Conservation (phyloP, 2,329 filamentous ascomycete species). For the Capronia epimyces region DNA sequence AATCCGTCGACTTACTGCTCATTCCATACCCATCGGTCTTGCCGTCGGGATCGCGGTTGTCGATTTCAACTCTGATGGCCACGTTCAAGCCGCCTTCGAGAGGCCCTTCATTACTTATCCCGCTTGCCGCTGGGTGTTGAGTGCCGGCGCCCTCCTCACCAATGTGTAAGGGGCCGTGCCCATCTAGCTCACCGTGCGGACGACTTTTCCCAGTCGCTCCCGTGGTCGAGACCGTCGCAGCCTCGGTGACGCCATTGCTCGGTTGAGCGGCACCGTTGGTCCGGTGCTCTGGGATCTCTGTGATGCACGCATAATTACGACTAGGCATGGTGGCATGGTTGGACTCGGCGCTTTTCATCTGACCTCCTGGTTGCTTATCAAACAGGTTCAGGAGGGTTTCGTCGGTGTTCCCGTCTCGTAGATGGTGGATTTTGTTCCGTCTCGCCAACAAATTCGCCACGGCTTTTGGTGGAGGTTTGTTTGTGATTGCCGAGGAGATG, state of each 20-base stretch:
- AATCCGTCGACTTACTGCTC: constrained; percentile 46
- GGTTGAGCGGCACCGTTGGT: constrained; percentile 2
- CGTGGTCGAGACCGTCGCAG: constrained; percentile 14
- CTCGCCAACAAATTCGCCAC: constrained; percentile 60
- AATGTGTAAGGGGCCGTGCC: constrained; percentile 64
- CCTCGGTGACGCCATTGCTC: constrained; percentile 29
- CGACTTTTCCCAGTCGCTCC: constrained; percentile 23
- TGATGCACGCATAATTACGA: constrained; percentile 60
- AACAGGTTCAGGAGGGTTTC: constrained; percentile 61
- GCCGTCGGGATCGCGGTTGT: constrained; percentile 39
- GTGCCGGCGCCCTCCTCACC: constrained; percentile 79
- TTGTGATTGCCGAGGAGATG: constrained; percentile 60
- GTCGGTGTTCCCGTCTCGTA: constrained; percentile 55
- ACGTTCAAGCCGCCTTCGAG: constrained; percentile 43
- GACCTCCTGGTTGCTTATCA: constrained; percentile 54
- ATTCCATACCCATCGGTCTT: constrained; percentile 46
- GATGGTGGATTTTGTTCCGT: constrained; percentile 61
- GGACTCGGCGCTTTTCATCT: constrained; percentile 60
- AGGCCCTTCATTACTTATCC: constrained; percentile 35
- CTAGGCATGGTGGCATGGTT: constrained; percentile 83
- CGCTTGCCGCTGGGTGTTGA: constrained; percentile 63
- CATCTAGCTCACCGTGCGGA: constrained; percentile 42
- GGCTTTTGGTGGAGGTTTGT: constrained; percentile 60
- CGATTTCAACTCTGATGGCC: constrained; percentile 44
- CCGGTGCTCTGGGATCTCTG: constrained; percentile 42